These are phyloP conservation scores for Aphanomyces astaci DNA, from an alignment of 352 stramenopile species.

Conservation along the genomic window DNA sequence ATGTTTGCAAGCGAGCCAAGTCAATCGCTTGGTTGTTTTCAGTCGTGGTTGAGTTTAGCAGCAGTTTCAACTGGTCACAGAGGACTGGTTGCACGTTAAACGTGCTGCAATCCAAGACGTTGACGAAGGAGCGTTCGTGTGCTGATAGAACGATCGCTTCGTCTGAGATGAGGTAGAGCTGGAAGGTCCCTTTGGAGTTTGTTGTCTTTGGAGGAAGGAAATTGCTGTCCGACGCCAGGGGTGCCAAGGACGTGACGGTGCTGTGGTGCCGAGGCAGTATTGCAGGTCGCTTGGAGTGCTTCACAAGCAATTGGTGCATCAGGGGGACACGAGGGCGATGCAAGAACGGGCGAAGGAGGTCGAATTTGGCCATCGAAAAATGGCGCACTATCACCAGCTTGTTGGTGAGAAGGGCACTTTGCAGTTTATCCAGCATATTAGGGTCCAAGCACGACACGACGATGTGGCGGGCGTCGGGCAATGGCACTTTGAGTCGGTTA, in stretches of 20 bases:
- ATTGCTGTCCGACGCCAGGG: neutral
- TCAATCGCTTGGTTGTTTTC: neutral
- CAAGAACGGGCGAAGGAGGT: constrained; percentile 1
- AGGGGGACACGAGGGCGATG: neutral
- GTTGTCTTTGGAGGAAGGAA: neutral
- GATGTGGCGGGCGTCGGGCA: neutral
- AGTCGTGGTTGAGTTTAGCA: too few relatives aligned
- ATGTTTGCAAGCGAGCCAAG: neutral
- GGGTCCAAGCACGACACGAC: neutral
- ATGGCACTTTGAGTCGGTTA: constrained; percentile 39
- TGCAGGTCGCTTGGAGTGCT: neutral
- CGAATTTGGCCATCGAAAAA: neutral
- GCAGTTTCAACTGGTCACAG: neutral
- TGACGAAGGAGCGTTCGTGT: neutral
- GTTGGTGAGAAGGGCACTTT: neutral
- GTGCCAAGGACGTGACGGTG: neutral
- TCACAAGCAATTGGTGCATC: neutral
- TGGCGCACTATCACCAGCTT: constrained; percentile 5
- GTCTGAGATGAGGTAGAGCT: constrained; percentile 2
- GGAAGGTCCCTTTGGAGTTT: neutral
- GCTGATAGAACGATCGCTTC: neutral
- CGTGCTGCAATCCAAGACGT: neutral
- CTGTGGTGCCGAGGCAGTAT: neutral
- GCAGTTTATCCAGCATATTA: neutral
- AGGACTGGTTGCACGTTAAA: neutral